Evolutionary conservation across 495 filamentous ascomycete species (phyloP).

Genomic region (Talaromyces thailandensis): DNA sequence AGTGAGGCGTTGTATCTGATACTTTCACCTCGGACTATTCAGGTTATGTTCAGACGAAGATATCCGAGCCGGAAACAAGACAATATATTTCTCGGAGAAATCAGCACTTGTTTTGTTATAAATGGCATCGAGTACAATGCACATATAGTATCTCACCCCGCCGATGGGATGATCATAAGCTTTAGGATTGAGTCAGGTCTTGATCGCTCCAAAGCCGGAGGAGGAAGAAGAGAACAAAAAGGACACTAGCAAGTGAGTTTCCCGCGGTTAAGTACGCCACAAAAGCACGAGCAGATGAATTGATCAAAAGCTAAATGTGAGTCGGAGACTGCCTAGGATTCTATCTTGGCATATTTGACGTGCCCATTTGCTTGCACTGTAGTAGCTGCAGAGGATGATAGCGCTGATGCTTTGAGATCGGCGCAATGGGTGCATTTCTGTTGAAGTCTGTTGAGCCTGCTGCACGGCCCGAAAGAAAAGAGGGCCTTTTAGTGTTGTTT

Average conservation of each 20-base stretch:
- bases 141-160: not conserved
- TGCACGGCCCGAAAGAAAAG: not conserved
- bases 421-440: not conserved
- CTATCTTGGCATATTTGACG: not conserved
- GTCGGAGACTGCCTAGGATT: not conserved
- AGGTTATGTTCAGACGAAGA: not conserved
- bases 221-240: not conserved
- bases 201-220: not conserved
- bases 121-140: not conserved
- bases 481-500: not conserved
- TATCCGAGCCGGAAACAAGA: not conserved
- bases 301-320: not conserved
- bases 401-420: not conserved
- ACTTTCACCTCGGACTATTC: not conserved
- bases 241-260: not conserved
- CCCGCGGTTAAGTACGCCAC: not conserved
- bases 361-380: not conserved
- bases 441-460: not conserved
- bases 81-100: not conserved
- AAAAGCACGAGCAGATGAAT: not conserved
- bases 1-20: not conserved
- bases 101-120: not conserved
- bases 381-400: not conserved
- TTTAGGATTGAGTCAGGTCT: not conserved
- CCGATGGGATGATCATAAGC: not conserved